phyloP scores from a whole-genome alignment of 108 stramenopile genomes.

The Aurantiochytrium sp. region DNA sequence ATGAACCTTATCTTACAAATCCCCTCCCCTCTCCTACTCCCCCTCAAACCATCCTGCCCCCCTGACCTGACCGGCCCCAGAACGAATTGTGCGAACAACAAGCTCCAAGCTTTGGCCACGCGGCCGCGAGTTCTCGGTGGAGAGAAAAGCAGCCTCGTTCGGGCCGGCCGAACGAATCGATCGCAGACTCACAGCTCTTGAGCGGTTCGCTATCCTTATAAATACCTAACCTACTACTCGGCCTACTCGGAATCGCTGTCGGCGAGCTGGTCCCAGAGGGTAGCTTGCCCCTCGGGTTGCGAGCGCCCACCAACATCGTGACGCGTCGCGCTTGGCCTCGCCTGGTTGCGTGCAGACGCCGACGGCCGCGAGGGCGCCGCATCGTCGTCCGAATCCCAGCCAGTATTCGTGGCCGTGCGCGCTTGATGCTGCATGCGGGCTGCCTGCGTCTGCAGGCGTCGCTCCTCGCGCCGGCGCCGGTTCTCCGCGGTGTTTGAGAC shows the following conservation, averaged over 20 bases:
- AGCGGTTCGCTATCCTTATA: too few species aligned
- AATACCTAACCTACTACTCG: too few species aligned
- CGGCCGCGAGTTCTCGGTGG: too few species aligned
- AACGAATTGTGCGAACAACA: too few species aligned
- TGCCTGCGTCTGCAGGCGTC: neutral
- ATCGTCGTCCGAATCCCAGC: neutral
- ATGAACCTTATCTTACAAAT: too few species aligned
- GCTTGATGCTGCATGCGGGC: neutral
- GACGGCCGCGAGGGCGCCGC: neutral
- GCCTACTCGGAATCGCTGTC: neutral
- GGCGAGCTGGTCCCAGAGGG: neutral
- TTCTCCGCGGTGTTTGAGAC: neutral
- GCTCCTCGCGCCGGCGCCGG: neutral
- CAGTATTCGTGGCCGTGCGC: neutral
- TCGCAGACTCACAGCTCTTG: too few species aligned
- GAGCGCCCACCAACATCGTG: neutral
- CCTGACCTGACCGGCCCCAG: too few species aligned
- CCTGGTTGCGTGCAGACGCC: neutral
- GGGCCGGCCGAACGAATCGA: too few species aligned
- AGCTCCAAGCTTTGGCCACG: too few species aligned
- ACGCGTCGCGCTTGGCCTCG: neutral
- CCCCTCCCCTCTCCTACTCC: too few species aligned
- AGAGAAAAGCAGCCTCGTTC: too few species aligned
- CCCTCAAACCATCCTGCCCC: too few species aligned
- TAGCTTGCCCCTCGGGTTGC: neutral